Conservation (phyloP, 2,329 filamentous ascomycete genomes). For the Pseudogymnoascus sp. region DNA sequence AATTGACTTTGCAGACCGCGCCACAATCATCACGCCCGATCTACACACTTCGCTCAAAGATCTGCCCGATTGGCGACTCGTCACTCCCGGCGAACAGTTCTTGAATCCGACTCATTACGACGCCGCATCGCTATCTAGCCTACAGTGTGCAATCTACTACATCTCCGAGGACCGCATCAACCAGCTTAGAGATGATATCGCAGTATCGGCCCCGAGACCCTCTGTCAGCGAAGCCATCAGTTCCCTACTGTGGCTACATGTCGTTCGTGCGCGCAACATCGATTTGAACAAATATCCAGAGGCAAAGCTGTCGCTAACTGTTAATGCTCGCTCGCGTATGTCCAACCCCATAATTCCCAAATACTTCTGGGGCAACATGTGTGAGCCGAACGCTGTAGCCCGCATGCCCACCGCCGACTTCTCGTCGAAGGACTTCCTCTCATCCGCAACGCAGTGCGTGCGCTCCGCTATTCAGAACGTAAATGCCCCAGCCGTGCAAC, state of each 20-base stretch:
- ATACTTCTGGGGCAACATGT: slow-evolving; percentile 5
- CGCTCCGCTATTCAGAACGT: neutral
- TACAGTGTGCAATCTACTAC: neutral
- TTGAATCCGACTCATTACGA: slow-evolving; percentile 3
- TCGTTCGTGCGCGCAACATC: slow-evolving; percentile 4
- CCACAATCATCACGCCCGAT: neutral
- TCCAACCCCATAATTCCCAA: neutral
- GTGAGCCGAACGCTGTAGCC: slow-evolving; percentile 10
- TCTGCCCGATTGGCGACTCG: slow-evolving; percentile 1
- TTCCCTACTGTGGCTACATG: slow-evolving; percentile 1
- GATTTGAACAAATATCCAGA: neutral
- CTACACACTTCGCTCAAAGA: neutral
- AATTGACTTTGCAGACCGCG: neutral
- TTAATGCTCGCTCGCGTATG: slow-evolving; percentile 3
- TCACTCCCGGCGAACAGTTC: neutral
- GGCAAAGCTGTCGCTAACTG: slow-evolving; percentile 1
- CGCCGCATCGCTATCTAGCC: neutral
- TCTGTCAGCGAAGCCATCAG: neutral
- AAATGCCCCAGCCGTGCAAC: neutral
- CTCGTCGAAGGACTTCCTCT: neutral
- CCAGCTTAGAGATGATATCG: neutral
- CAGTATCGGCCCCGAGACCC: neutral
- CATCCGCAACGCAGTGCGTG: neutral
- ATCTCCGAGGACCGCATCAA: neutral
- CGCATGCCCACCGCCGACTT: neutral